Conservation (phyloP, 495 filamentous ascomycete species). For the Penicillium egyptiacum region DNA sequence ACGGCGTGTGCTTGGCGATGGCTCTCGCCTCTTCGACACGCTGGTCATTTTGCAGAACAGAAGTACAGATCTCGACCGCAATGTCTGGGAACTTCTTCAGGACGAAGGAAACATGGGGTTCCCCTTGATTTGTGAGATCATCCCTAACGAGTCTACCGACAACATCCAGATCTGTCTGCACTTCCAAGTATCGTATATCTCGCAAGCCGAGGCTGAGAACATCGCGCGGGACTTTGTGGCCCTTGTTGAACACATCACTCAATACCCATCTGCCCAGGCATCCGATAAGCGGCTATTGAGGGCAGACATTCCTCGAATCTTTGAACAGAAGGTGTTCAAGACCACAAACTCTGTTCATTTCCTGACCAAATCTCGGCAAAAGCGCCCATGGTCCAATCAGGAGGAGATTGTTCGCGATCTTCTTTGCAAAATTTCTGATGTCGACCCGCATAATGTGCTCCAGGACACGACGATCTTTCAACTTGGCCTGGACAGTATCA, state of each 20-base stretch:
- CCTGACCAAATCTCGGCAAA: not conserved
- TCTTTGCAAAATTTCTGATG: constrained; percentile 55
- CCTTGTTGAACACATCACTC: constrained; percentile 42
- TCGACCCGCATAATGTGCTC: constrained; percentile 45
- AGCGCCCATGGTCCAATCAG: constrained; percentile 47
- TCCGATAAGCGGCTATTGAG: constrained; percentile 24
- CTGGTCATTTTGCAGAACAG: constrained; percentile 70
- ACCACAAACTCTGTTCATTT: not conserved
- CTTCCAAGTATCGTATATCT: constrained; percentile 40
- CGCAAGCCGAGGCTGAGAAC: constrained; percentile 34
- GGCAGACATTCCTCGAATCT: constrained; percentile 10
- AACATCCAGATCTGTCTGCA: constrained; percentile 28
- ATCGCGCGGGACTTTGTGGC: constrained; percentile 51
- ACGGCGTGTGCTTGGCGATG: constrained; percentile 48
- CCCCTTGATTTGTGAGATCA: constrained; percentile 67
- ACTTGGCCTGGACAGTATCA: constrained; percentile 47
- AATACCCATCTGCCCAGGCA: constrained; percentile 36
- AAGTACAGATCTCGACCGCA: constrained; percentile 47
- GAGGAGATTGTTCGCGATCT: constrained; percentile 62
- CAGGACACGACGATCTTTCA: constrained; percentile 53
- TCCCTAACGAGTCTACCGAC: constrained; percentile 52
- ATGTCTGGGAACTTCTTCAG: constrained; percentile 63
- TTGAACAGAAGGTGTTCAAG: constrained; percentile 6
- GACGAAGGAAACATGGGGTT: constrained; percentile 78
- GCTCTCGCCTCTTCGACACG: constrained; percentile 67